Base-by-base conservation (phyloP, 148 eudicot genomes). In the Spergularia bocconei region DNA sequence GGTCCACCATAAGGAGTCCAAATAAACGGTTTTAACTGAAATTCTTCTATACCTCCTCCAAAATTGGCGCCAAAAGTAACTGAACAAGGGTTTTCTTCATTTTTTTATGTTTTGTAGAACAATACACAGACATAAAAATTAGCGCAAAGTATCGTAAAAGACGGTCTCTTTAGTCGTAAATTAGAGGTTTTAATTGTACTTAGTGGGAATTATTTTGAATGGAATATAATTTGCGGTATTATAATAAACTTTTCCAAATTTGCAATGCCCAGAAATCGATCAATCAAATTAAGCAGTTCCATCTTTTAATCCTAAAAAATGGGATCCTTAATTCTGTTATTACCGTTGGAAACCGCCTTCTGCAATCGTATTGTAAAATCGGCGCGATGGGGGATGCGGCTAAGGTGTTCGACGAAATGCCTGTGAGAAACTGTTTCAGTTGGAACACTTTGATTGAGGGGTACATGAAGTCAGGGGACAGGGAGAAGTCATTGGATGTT, bases 371-470 rank as follows among this genome's bases (percentile, higher is more conserved):
- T 63, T n/a, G 36, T 0, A 86, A 84, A 48, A 87, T 87, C 47
- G 88, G 85, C 19, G 41, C 61, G 5, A 70, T 89, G 74, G 21
- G 20, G 10, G 89, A 89, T 73, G 96, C 93, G 64, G 84, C 73
- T 20, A 82, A 74, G 13, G 66, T 93, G 91, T 93, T 93, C 47
- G 98, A 91, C 25, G 96, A 91, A 84, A 87, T 91, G 88, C 76
- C 87, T 20, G 74, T 80, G 2, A 83, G 87, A 82, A 93, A 89
- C 74, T 80, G 79, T 59, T 93, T 91, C 69, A 77, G 93, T 52
- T 93, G 91, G 91, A 87, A 87, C 53, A 85, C 85, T 12, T 73
- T 91, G 80, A 75, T 89, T 67, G 93, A 91, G 79, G 90, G 93
- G 0, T 89, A 86, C 44, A 79, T 90, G 82, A 86, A 81, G 78